Evolutionary conservation across 768 basidiomycete species (phyloP).

Genomic region (Hygrophoropsis aurantiaca): DNA sequence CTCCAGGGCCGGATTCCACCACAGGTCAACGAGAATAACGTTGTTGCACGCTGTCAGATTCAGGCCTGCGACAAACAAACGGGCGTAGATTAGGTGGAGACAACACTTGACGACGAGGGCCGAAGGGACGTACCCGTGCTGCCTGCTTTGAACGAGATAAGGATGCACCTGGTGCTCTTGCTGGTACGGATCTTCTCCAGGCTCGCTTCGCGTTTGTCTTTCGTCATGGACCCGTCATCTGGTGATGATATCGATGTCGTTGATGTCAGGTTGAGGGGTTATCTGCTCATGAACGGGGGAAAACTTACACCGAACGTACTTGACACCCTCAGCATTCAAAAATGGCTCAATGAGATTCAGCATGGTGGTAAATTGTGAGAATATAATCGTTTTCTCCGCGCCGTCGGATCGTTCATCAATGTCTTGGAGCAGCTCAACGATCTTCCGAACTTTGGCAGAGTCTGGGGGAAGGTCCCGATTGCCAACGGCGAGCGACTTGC

Average conservation of each 20-base stretch:
- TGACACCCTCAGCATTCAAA: slow-evolving; percentile 62
- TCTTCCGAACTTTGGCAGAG: slow-evolving; percentile 87
- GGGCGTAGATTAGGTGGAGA: background rate
- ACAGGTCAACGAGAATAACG: slow-evolving; percentile 88
- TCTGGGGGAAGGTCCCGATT: slow-evolving; percentile 54
- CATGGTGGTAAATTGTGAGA: slow-evolving; percentile 91
- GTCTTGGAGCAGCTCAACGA: slow-evolving; percentile 66
- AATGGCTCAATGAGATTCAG: slow-evolving; percentile 87
- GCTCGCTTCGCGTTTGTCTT: slow-evolving; percentile 72
- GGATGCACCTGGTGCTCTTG: slow-evolving; percentile 64
- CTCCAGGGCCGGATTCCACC: slow-evolving; percentile 93
- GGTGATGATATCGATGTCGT: background rate
- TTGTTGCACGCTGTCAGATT: slow-evolving; percentile 94
- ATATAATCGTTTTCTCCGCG: slow-evolving; percentile 92
- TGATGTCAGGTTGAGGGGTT: background rate
- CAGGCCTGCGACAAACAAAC: slow-evolving; percentile 49
- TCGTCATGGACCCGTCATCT: slow-evolving; percentile 90
- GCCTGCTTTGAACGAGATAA: slow-evolving; percentile 96
- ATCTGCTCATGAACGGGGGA: slow-evolving; percentile 2
- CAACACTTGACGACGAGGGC: background rate
- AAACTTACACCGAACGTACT: slow-evolving; percentile 83
- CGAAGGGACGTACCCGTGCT: slow-evolving; percentile 65
- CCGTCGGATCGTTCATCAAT: slow-evolving; percentile 58
- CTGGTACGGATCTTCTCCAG: slow-evolving; percentile 70
- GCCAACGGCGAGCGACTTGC: slow-evolving; percentile 30